Evolutionary conservation across 208 protist genomes (phyloP).

Genomic region (Trypanosoma lewisi): DNA sequence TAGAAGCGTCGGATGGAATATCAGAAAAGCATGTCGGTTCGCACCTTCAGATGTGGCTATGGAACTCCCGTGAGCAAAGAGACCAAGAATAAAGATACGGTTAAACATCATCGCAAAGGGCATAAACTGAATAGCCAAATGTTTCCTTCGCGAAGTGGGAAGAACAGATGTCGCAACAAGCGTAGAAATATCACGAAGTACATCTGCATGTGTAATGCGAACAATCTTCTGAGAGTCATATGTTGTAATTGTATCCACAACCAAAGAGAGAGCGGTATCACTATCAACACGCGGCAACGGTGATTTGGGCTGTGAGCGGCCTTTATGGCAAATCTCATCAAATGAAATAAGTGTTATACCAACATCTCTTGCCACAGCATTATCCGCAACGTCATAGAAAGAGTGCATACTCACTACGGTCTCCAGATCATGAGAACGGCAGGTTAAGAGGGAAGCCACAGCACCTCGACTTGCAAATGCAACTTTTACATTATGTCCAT

Average conservation of each 20-base stretch:
- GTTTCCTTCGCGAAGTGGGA: conserved; percentile 47
- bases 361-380: conserved; percentile 64
- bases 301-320: conserved; percentile 31
- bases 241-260: conserved; percentile 45
- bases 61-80: conserved; percentile 70
- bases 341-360: conserved; percentile 75
- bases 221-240: conserved; percentile 30
- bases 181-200: conserved; percentile 61
- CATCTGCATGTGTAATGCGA: conserved; percentile 63
- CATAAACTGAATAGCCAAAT: conserved; percentile 76
- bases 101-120: conserved; percentile 73
- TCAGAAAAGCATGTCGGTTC: conserved; percentile 48
- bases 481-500: conserved; percentile 69
- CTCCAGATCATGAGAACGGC: conserved; percentile 74
- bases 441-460: conserved; percentile 65
- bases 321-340: conserved; percentile 59
- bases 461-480: conserved; percentile 61
- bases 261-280: conserved; percentile 54
- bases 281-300: conserved; percentile 11
- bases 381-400: conserved; percentile 53
- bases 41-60: conserved; percentile 50
- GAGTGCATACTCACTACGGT: conserved; percentile 68
- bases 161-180: conserved; percentile 62
- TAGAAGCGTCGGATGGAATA: conserved; percentile 73
- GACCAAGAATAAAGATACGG: conserved; percentile 66